These are phyloP conservation scores for Neltuma alba DNA, from an alignment of 306 rosid genomes.

Conservation along the genomic window DNA sequence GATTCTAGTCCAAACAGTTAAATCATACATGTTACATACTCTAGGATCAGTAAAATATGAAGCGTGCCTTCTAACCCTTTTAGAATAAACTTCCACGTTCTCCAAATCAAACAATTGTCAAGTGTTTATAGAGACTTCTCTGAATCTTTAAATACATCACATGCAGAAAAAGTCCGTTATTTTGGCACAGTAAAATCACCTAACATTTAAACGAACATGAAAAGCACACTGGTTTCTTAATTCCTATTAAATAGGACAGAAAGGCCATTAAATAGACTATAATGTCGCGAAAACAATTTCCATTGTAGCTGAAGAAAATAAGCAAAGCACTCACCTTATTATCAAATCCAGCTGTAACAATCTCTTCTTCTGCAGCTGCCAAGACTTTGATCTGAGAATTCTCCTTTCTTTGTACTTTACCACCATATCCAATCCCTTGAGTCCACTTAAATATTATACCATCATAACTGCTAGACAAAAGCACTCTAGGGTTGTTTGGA, in stretches of 20 bases:
- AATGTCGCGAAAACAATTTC: slow-evolving; percentile 22
- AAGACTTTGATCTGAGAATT: slow-evolving; percentile 83
- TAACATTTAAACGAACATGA: slow-evolving; percentile 17
- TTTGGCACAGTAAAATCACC: background rate
- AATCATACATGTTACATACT: background rate
- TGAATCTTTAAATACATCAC: background rate
- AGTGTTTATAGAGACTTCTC: slow-evolving; percentile 8
- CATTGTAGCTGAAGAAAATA: slow-evolving; percentile 18
- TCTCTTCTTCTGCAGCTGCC: slow-evolving; percentile 78
- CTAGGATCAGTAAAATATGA: background rate
- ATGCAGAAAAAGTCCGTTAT: slow-evolving; percentile 4
- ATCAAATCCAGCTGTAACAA: slow-evolving; percentile 83
- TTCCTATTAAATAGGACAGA: slow-evolving; percentile 3
- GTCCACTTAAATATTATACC: slow-evolving; percentile 89
- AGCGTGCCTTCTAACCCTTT: background rate
- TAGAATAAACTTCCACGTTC: background rate
- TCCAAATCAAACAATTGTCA: slow-evolving; percentile 8
- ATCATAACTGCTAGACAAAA: slow-evolving; percentile 92
- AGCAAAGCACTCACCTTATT: slow-evolving; percentile 63
- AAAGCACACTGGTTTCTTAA: slow-evolving; percentile 6
- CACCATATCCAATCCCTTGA: slow-evolving; percentile 87
- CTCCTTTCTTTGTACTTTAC: slow-evolving; percentile 81
- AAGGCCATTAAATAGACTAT: slow-evolving; percentile 18
- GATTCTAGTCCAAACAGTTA: slow-evolving; percentile 10
- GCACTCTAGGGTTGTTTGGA: slow-evolving; percentile 63